Evolutionary conservation across 768 basidiomycete species (phyloP), one percentile per base, ranked within the genome.

Genomic region (Suillus brevipes): DNA sequence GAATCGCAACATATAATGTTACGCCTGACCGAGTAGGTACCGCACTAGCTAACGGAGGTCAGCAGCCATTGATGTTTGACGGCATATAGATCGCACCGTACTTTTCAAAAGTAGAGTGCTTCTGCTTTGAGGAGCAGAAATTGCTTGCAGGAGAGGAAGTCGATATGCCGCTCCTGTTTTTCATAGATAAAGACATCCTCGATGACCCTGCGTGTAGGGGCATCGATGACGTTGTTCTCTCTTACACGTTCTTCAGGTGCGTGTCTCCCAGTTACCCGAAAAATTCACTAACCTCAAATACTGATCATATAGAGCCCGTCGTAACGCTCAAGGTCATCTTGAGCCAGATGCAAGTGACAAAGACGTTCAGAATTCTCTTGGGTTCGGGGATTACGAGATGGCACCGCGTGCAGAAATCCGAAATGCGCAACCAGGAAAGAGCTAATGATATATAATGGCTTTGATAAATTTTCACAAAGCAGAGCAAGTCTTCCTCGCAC

Each of bases 51-150:
- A 28, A 42, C 18, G 6, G 40, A 45, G n/a, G 18, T 37, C 13
- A 18, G 40, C 60, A 23, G 20, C 37, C 28, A 28, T 18, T 25
- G 20, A 45, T 43, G 9, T 42, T 52, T 66, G 13, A 61, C 47
- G 18, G 25, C 50, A 23, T 50, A 23, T 72, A 98, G 97, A 85
- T 99, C 69, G 97, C 97, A 10, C 95, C 97, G 0, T 99, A 99
- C 77, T 99, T 99, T 74, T 95, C 96, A 60, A 99, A 99, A 80
- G 95, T 99, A 14, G 97, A 99, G 77, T 99, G 97, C 70, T 99
- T 99, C 82, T 99, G 97, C 78, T 99, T 99, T 70, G 97, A 99
- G 76, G 97, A 99, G 75, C 97, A 99, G 78, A 92, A 89, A 70
- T 86, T 99, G 12, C 81, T 97, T 31, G 95, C 96, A 0, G 90